Percentiles rank a stretch among this genome's conserved stretches.
Conservation (phyloP, 768 basidiomycete species). For the Termitomyces sp. region DNA sequence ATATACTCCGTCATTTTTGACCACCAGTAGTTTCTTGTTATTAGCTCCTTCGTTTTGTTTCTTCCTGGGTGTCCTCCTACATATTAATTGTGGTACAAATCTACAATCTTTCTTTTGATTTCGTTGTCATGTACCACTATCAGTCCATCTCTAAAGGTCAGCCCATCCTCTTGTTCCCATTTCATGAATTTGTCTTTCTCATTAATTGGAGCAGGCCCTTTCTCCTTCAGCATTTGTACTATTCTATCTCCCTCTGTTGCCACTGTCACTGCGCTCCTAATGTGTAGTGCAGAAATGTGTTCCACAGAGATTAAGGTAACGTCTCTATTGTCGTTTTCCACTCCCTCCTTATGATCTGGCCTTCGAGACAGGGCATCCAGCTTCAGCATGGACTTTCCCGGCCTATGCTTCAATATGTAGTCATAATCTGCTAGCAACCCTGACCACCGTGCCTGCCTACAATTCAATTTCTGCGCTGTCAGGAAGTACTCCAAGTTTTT, state of each 20-base stretch:
- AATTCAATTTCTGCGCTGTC: conserved; percentile 32
- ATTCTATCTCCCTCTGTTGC: conserved; percentile 7
- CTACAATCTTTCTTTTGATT: conserved; percentile 1
- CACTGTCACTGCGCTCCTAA: not conserved
- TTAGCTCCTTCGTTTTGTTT: conserved; percentile 24
- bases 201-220: not conserved
- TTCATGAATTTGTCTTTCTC: not conserved
- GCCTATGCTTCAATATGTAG: conserved; percentile 27
- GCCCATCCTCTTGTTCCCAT: not conserved
- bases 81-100: conserved; percentile 13
- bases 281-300: not conserved
- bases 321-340: not conserved
- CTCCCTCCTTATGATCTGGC: conserved; percentile 21
- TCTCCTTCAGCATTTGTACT: not conserved
- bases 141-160: not conserved
- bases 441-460: conserved; percentile 40
- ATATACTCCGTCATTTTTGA: conserved; percentile 13
- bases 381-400: conserved; percentile 19
- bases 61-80: conserved; percentile 31
- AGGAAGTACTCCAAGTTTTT: conserved; percentile 42
- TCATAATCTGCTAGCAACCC: conserved; percentile 30
- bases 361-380: conserved; percentile 24
- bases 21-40: conserved; percentile 25
- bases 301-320: conserved; percentile 12
- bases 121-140: not conserved